Percentiles rank a stretch among this genome's conserved stretches.
These are phyloP conservation scores for Hyphopichia pseudoburtonii DNA, from an alignment of 1,139 yeast genomes.

Conservation along the genomic window DNA sequence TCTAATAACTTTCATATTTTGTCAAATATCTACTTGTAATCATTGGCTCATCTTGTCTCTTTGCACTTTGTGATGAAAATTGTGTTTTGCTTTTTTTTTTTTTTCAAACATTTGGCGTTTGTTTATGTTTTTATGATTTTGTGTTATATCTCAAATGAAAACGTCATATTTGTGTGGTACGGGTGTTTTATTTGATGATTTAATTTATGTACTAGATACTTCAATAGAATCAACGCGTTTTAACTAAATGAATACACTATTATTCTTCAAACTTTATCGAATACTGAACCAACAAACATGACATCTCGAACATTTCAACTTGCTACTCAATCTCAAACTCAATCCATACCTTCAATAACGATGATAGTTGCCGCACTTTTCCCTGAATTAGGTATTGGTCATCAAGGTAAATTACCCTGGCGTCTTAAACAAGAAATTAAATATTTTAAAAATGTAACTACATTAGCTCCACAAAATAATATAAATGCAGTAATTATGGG, in stretches of 20 bases:
- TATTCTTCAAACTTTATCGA: no score
- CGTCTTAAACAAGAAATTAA: constrained; percentile 78
- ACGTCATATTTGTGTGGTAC: no score
- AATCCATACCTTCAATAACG: constrained; percentile 39
- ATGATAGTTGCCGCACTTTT: constrained; percentile 81
- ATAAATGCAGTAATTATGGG: constrained; percentile 93
- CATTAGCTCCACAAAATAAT: constrained; percentile 31
- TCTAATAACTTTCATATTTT: constrained; percentile 1
- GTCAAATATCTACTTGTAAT: not conserved
- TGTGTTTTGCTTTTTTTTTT: no score
- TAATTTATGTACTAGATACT: no score
- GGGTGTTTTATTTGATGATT: no score
- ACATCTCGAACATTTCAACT: not conserved
- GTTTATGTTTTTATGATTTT: no score
- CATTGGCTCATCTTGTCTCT: not conserved
- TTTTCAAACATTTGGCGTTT: no score
- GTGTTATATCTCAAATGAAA: no score
- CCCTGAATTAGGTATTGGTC: constrained; percentile 84
- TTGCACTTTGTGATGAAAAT: no score
- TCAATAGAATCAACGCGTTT: no score
- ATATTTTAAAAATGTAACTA: constrained; percentile 76
- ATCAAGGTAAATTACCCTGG: constrained; percentile 87
- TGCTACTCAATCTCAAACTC: constrained; percentile 1
- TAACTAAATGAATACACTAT: no score
- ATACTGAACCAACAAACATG: no score